A percentile compares a stretch with the other conserved stretches of the same genome.
Conservation (phyloP, 192 early-diverging fungal genomes). For the Linnemannia zychae region DNA sequence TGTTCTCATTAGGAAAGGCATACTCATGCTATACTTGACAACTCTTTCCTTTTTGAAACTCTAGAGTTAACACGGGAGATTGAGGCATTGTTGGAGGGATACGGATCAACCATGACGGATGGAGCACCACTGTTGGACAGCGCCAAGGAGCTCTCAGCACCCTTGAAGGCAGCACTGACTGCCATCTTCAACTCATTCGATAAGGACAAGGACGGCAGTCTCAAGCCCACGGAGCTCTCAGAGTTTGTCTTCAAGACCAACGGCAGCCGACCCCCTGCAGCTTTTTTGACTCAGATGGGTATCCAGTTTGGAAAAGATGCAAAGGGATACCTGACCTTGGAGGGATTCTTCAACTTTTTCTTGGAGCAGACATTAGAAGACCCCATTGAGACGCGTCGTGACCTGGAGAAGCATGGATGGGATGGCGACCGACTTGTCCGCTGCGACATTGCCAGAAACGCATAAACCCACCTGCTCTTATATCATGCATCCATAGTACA, state of each 20-base stretch:
- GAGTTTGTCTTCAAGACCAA: constrained; percentile 66
- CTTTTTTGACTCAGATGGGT: constrained; percentile 69
- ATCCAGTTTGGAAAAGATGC: constrained; percentile 61
- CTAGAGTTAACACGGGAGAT: constrained; percentile 65
- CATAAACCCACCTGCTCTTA: constrained; percentile 7
- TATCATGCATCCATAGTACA: constrained; percentile 2
- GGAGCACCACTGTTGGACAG: constrained; percentile 51
- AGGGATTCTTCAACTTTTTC: constrained; percentile 69
- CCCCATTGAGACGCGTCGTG: constrained; percentile 67
- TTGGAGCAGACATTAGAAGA: constrained; percentile 70
- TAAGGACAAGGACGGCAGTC: constrained; percentile 60
- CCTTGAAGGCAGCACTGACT: constrained; percentile 50
- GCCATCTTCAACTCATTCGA: constrained; percentile 65
- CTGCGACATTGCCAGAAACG: constrained; percentile 45
- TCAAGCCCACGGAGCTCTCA: constrained; percentile 58
- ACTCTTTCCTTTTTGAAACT: background rate
- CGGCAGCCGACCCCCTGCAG: constrained; percentile 62
- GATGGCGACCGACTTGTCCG: constrained; percentile 58
- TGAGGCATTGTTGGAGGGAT: constrained; percentile 60
- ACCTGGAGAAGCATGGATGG: constrained; percentile 66
- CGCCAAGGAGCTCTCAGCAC: constrained; percentile 52
- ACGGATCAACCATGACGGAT: constrained; percentile 53
- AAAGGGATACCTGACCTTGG: constrained; percentile 61
- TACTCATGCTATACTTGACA: background rate
- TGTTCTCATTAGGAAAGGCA: background rate